phyloP scores from a whole-genome alignment of 1,284 basidiomycete genomes.

The Phylloporus sp. region DNA sequence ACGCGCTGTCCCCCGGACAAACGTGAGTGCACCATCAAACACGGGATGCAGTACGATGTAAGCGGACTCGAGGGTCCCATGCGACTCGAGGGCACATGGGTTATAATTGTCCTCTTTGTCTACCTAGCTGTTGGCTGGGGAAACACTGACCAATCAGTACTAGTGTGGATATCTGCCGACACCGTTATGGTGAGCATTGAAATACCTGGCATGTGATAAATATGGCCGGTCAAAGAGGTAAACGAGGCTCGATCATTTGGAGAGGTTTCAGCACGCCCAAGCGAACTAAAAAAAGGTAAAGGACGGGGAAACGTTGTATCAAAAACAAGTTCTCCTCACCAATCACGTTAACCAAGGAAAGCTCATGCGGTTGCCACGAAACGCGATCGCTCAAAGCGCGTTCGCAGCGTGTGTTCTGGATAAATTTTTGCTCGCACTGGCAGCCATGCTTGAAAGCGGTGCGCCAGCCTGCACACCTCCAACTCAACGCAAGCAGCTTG shows the following conservation, averaged over 20 bases:
- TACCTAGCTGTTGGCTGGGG: background rate
- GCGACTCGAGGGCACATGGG: background rate
- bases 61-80: background rate
- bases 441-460: conserved; percentile 1
- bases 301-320: background rate
- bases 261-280: background rate
- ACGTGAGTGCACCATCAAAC: background rate
- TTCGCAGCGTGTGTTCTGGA: conserved; percentile 1
- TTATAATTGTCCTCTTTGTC: conserved; percentile 7
- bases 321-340: background rate
- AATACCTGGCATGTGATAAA: background rate
- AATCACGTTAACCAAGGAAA: background rate
- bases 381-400: background rate
- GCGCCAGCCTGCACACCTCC: background rate
- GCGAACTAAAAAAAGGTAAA: background rate
- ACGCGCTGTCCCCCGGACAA: background rate
- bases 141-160: background rate
- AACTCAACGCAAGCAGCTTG: background rate
- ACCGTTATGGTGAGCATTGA: background rate
- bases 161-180: background rate
- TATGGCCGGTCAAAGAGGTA: background rate
- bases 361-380: background rate
- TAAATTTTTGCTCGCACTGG: background rate
- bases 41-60: background rate
- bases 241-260: background rate